Conservation (phyloP, 1,284 basidiomycete genomes). For the Cutaneotrichosporon cavernicola region DNA sequence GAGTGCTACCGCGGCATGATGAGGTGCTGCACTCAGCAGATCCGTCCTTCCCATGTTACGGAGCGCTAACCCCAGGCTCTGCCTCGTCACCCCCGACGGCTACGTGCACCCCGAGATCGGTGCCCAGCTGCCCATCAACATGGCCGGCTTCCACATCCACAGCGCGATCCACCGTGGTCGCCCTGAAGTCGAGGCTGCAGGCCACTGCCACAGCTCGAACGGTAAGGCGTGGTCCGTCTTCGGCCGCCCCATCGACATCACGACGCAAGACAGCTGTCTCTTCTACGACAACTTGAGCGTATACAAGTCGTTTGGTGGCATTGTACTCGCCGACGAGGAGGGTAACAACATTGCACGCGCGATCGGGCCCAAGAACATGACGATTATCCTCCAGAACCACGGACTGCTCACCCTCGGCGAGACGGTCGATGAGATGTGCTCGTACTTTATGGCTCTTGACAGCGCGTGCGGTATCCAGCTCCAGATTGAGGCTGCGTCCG, state of each 20-base stretch:
- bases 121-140: slow-evolving; percentile 49
- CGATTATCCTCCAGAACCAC: slow-evolving; percentile 49
- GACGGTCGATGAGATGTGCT: slow-evolving; percentile 36
- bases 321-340: slow-evolving; percentile 53
- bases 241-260: slow-evolving; percentile 58
- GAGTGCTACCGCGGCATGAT: slow-evolving; percentile 6
- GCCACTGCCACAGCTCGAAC: slow-evolving; percentile 64
- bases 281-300: slow-evolving; percentile 39
- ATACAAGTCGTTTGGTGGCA: slow-evolving; percentile 50
- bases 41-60: too few species aligned
- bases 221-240: slow-evolving; percentile 64
- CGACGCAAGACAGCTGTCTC: slow-evolving; percentile 38
- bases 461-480: slow-evolving; percentile 51
- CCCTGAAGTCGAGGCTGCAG: slow-evolving; percentile 64
- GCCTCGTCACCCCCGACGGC: slow-evolving; percentile 47
- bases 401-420: slow-evolving; percentile 34
- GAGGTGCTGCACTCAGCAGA: slow-evolving; percentile 16
- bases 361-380: slow-evolving; percentile 47
- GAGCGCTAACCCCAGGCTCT: slow-evolving; percentile 30
- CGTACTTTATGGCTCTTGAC: slow-evolving; percentile 43
- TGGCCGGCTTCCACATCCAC: slow-evolving; percentile 59
- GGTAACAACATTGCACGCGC: slow-evolving; percentile 49
- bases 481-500: slow-evolving; percentile 49
- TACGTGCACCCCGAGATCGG: slow-evolving; percentile 41
- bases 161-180: slow-evolving; percentile 61